A percentile compares a stretch with the other conserved stretches of the same genome.
phyloP scores from a whole-genome alignment of 208 protist genomes.

The Blastocrithidia nonstop region DNA sequence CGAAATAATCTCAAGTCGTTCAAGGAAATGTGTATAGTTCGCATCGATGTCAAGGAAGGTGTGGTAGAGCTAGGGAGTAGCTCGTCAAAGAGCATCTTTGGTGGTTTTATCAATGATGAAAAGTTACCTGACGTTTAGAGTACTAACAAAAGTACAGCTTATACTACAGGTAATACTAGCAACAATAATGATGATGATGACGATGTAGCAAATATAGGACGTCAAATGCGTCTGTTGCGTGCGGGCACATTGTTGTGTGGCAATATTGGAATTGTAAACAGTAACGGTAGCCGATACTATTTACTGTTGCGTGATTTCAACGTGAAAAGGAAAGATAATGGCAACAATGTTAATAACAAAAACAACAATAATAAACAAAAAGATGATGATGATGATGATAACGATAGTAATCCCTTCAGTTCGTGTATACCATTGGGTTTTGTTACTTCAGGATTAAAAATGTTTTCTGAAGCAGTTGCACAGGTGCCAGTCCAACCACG shows the following conservation, averaged over 20 bases:
- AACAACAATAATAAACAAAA: slow-evolving; percentile 1
- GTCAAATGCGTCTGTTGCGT: slow-evolving; percentile 21
- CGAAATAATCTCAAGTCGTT: no score
- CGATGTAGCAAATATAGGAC: slow-evolving; percentile 6
- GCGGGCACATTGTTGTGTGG: slow-evolving; percentile 47
- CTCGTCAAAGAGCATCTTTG: slow-evolving; percentile 71
- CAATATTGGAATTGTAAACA: slow-evolving; percentile 50
- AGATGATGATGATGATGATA: neutral
- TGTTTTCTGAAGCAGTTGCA: slow-evolving; percentile 15
- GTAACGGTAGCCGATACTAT: slow-evolving; percentile 65
- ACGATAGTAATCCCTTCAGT: slow-evolving; percentile 8
- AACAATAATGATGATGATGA: slow-evolving; percentile 1
- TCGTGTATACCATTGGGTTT: slow-evolving; percentile 40
- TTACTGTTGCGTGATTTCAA: slow-evolving; percentile 28
- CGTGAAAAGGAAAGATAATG: slow-evolving; percentile 7
- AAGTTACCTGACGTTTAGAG: no score
- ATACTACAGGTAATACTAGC: no score
- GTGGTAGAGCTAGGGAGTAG: slow-evolving; percentile 67
- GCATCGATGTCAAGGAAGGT: slow-evolving; percentile 31
- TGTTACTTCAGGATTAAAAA: slow-evolving; percentile 28
- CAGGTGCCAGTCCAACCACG: slow-evolving; percentile 34
- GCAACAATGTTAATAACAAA: slow-evolving; percentile 1
- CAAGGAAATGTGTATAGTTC: slow-evolving; percentile 37
- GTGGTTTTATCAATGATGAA: slow-evolving; percentile 53
- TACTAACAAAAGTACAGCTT: no score